Evolutionary conservation across 2,329 filamentous ascomycete species (phyloP).

Genomic region (Immersiporthe knoxdaviesiana): DNA sequence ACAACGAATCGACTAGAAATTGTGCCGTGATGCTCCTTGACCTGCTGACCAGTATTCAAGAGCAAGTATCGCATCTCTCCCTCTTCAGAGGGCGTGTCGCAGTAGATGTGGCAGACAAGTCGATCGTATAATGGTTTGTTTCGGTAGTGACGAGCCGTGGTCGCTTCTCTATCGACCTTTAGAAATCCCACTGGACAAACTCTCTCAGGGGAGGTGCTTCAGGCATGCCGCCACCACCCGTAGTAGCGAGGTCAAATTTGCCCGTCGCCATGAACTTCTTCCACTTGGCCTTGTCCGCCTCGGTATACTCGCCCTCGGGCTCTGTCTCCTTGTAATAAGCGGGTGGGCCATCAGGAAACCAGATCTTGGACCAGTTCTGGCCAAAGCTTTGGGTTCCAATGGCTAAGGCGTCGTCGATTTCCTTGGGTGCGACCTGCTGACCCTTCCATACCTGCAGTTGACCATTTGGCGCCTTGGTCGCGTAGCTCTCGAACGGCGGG

Average conservation of each 20-base stretch:
- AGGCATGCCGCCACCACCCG: constrained; percentile 64
- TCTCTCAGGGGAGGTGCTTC: constrained; percentile 77
- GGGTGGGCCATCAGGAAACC: constrained; percentile 74
- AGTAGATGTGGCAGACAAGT: neutral
- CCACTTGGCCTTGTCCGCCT: constrained; percentile 30
- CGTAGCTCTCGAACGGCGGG: constrained; percentile 38
- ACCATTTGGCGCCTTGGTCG: constrained; percentile 32
- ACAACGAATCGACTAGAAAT: neutral
- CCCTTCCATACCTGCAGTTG: constrained; percentile 40
- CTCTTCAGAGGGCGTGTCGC: neutral
- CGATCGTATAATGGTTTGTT: neutral
- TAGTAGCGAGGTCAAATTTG: constrained; percentile 59
- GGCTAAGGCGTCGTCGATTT: constrained; percentile 41
- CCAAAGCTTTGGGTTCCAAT: constrained; percentile 50
- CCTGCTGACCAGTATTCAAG: neutral
- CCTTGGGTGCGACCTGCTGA: constrained; percentile 40
- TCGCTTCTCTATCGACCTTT: neutral
- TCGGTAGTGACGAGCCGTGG: neutral
- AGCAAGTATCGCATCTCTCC: neutral
- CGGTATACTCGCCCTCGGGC: constrained; percentile 50
- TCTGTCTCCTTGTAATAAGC: constrained; percentile 66
- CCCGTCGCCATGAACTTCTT: constrained; percentile 67
- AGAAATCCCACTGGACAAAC: constrained; percentile 76
- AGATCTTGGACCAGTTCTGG: constrained; percentile 62
- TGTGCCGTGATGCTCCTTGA: neutral